Evolutionary conservation across 331 rosid genomes (phyloP), one percentile per base, ranked within the genome.

Genomic region (Cydonia oblonga): DNA sequence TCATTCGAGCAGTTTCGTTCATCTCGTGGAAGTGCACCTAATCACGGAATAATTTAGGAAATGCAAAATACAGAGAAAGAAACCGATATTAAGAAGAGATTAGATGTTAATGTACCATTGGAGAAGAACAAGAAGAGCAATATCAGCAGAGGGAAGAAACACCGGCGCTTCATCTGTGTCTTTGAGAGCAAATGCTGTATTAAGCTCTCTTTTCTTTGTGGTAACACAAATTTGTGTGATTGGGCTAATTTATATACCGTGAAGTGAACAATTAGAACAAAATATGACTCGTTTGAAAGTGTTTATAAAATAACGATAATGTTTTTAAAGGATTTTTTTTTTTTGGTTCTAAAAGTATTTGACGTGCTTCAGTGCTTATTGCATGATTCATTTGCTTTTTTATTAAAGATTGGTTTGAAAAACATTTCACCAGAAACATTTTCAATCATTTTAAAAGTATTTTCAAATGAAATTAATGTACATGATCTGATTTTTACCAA

Each of bases 361-460:
- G 3, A 7, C 10, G 38, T 33, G 38, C 10, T 32, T 7, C 9
- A 32, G 0, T 32, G 9, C 9, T 33, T 33, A 7, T 33, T 33
- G 38, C 10, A 7, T 0, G 1, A 15, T 15, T 46, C n/a, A 15
- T 5, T 46, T 46, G 2, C 6, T 2, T 46, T 46, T 15, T 46
- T 15, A 46, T 6, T 5, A 46, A 46, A 0, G 2, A 15, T 46
- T 46, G 1, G 9, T 46, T 46, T 0, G 0, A 46, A 46, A 46
- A 46, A 46, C 5, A 5, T 5, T 46, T 46, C 2, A 15, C 1
- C 0, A 15, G 1, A 15, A 46, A 0, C 3, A 0, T 0, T 46
- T 15, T 46, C 9, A 46, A 0, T 5, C 0, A 46, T 46, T 46
- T 46, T 15, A 15, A 46, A 15, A 46, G 1, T 0, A 15, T 0